Evolutionary conservation across 345 rosid species (phyloP).

Genomic region (Syzygium oleosum): DNA sequence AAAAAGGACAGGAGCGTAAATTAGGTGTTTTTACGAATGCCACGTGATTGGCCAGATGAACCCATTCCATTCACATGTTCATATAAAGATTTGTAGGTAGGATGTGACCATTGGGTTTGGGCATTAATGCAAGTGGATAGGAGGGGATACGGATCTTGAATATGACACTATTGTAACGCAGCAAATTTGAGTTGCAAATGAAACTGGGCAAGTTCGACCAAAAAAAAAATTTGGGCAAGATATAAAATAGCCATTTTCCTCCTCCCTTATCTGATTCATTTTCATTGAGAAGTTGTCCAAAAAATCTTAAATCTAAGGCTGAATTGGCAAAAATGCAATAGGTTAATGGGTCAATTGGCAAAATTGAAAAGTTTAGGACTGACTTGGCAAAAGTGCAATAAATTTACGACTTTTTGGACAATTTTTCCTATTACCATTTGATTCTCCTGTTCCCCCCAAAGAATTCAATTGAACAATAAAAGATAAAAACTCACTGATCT

Average conservation of each 20-base stretch:
- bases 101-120: not conserved
- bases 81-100: not conserved
- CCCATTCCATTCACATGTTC: not conserved
- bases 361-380: too few species aligned
- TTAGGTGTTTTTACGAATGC: not conserved
- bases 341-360: too few species aligned
- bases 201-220: not conserved
- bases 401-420: too few species aligned
- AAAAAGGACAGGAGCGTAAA: rapidly evolving
- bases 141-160: not conserved
- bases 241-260: not conserved
- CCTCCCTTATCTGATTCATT: not conserved
- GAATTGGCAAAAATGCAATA: too few species aligned
- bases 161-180: too few species aligned
- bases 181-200: not conserved
- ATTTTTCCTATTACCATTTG: not conserved
- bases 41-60: not conserved
- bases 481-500: not conserved
- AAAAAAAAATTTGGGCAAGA: not conserved
- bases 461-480: not conserved
- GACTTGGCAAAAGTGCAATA: too few species aligned
- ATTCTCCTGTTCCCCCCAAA: not conserved
- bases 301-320: too few species aligned
- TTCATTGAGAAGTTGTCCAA: too few species aligned
- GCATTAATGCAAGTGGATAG: not conserved